Percentiles rank a stretch among this genome's conserved stretches.
Conservation (phyloP, 495 filamentous ascomycete species). For the Penicillium flavigenum region DNA sequence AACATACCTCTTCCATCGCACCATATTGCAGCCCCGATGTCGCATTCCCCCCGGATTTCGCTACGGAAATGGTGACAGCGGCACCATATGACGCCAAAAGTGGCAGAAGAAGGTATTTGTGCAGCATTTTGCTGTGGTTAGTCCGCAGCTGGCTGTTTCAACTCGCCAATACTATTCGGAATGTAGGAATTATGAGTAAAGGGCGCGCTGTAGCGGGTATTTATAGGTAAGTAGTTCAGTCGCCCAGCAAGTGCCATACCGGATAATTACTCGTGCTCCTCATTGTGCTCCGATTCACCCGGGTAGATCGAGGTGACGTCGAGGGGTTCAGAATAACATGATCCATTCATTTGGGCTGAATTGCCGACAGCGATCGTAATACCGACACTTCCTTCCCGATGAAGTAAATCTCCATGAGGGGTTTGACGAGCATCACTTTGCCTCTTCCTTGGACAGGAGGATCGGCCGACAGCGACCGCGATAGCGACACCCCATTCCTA, state of each 20-base stretch:
- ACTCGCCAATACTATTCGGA: slow-evolving; percentile 9
- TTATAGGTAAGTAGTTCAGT: not conserved
- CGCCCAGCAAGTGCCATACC: not conserved
- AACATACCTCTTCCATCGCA: slow-evolving; percentile 55
- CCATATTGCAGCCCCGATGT: slow-evolving; percentile 56
- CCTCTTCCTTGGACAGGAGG: not conserved
- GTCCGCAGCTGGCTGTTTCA: slow-evolving; percentile 6
- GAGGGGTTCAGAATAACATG: not conserved
- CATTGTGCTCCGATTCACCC: not conserved
- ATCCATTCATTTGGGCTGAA: not conserved
- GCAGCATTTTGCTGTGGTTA: slow-evolving; percentile 23
- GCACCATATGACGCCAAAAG: slow-evolving; percentile 30
- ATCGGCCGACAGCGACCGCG: not conserved
- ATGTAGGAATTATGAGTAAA: not conserved
- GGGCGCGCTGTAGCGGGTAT: not conserved
- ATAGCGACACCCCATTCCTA: slow-evolving; percentile 12
- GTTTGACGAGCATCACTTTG: not conserved
- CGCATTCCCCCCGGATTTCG: slow-evolving; percentile 50
- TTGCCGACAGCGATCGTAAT: not conserved
- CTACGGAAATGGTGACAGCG: slow-evolving; percentile 41
- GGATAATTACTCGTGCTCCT: slow-evolving; percentile 1
- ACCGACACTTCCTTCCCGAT: slow-evolving; percentile 13
- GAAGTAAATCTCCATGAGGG: slow-evolving; percentile 27
- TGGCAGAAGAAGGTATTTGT: slow-evolving; percentile 27
- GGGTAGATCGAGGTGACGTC: not conserved